Base-by-base conservation (phyloP, 805 yeast genomes). In the Saccharomycopsis sp. region DNA sequence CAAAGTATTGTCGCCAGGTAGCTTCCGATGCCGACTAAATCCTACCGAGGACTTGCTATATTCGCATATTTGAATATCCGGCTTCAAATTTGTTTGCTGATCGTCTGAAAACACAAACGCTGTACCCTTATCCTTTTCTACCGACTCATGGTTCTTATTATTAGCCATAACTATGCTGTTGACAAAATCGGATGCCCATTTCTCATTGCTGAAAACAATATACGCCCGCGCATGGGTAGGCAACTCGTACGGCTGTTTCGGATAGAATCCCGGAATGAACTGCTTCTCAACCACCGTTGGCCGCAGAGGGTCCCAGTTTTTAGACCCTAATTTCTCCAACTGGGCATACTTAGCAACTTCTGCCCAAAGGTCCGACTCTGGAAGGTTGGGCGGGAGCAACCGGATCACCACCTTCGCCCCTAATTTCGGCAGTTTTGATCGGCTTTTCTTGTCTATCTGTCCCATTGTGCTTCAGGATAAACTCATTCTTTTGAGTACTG, bases 321-420 rank as follows among this genome's bases (percentile, higher is more conserved):
- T 21, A 16, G 24, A 20, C 9, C 14, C 52, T 4, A n/a, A 50
- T 12, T n/a, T 16, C n/a, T 15, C 20, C 5, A 41, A 41, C 4
- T 40, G 46, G 3, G 21, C 16, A 24, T 24, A 52, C 24, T 16
- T 20, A 3, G 20, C 12, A 8, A 20, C 15, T 8, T 34, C 20
- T n/a, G 37, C 14, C 55, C 55, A 52, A 7, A 52, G 40, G 3
- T 40, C 29, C 3, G 12, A 44, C 4, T 20, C 40, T 8, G 4
- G n/a, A 9, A 52, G 48, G 29, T 52, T 34, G 5, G 55, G 55
- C 48, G 55, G 55, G 5, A 52, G 20, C 29, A 37, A 40, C 24
- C 55, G 37, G 15, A 52, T 41, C 15, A 34, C 55, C 15, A 52
- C 41, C 23, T 52, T 52, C 4, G 24, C 40, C 18, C 18, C 18